These are phyloP conservation scores for Dioszegia hungarica DNA, from an alignment of 768 basidiomycete species.

Conservation along the genomic window DNA sequence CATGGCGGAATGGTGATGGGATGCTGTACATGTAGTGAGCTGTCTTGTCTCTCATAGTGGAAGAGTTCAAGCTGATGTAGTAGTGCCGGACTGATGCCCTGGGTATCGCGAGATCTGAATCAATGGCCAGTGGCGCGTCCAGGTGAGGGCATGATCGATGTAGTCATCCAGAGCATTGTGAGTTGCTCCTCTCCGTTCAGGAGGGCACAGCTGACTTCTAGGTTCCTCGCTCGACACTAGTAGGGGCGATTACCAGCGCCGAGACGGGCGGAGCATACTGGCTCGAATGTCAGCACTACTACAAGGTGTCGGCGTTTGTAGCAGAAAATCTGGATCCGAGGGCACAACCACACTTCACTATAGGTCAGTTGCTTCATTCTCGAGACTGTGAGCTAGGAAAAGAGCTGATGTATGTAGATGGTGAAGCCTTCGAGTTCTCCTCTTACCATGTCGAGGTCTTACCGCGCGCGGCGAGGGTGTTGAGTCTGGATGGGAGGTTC, in stretches of 20 bases:
- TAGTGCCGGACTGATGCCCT: constrained; percentile 39
- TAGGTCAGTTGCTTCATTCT: constrained; percentile 28
- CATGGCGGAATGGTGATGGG: constrained; percentile 42
- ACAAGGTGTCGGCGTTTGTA: constrained; percentile 41
- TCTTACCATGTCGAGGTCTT: constrained; percentile 42
- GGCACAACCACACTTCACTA: constrained; percentile 31
- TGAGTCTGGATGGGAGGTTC: constrained; percentile 38
- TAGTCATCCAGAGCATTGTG: constrained; percentile 45
- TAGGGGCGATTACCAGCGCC: constrained; percentile 36
- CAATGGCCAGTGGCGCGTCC: constrained; percentile 45
- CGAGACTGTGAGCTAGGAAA: background rate
- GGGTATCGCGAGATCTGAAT: constrained; percentile 42
- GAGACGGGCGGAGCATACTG: constrained; percentile 45
- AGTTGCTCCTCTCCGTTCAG: background rate
- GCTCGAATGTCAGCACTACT: constrained; percentile 46
- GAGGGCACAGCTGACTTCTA: background rate
- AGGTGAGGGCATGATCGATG: constrained; percentile 45
- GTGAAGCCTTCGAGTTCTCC: constrained; percentile 41
- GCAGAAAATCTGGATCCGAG: constrained; percentile 37
- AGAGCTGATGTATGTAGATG: constrained; percentile 26
- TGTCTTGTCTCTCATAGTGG: too few relatives aligned
- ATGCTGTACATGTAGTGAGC: constrained; percentile 46
- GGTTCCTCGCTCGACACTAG: constrained; percentile 35
- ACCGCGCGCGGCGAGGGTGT: constrained; percentile 34
- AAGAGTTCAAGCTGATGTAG: background rate